These are phyloP conservation scores for Wakefieldia striispora DNA, from an alignment of 768 basidiomycete genomes.

Conservation along the genomic window DNA sequence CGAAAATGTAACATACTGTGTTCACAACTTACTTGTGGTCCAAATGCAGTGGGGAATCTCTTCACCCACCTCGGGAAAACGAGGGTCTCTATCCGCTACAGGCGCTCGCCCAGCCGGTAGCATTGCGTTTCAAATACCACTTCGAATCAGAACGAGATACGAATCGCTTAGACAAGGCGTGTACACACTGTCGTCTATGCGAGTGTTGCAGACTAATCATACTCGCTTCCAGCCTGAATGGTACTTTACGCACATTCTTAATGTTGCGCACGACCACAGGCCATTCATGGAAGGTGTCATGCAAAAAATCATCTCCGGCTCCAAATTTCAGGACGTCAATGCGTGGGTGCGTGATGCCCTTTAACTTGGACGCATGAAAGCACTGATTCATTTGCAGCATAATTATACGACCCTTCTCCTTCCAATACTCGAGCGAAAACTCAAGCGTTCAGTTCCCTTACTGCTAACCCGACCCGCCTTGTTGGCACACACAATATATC, in stretches of 20 bases:
- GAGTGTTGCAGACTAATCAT: not conserved
- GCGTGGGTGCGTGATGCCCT: slow-evolving; percentile 60
- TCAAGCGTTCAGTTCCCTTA: slow-evolving; percentile 69
- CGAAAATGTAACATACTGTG: not conserved
- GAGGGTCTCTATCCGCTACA: slow-evolving; percentile 80
- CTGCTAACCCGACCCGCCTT: slow-evolving; percentile 78
- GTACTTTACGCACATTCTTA: slow-evolving; percentile 91
- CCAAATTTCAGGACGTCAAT: slow-evolving; percentile 61
- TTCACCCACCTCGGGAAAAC: slow-evolving; percentile 32
- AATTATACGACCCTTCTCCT: slow-evolving; percentile 82
- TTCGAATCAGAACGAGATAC: slow-evolving; percentile 87
- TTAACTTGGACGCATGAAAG: not conserved
- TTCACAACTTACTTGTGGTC: not conserved
- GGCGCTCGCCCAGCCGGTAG: slow-evolving; percentile 78
- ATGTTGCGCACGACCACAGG: slow-evolving; percentile 82
- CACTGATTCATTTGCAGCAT: slow-evolving; percentile 45
- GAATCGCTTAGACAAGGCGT: slow-evolving; percentile 92
- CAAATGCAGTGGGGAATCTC: slow-evolving; percentile 48
- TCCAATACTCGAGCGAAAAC: slow-evolving; percentile 72
- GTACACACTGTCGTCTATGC: not conserved
- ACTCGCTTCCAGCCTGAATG: slow-evolving; percentile 76
- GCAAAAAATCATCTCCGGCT: slow-evolving; percentile 64
- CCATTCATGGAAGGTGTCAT: slow-evolving; percentile 74
- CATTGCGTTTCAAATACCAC: slow-evolving; percentile 90
- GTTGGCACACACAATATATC: slow-evolving; percentile 94